Conservation (phyloP, 176 grass and related monocot species). For the Phoenix dactylifera region DNA sequence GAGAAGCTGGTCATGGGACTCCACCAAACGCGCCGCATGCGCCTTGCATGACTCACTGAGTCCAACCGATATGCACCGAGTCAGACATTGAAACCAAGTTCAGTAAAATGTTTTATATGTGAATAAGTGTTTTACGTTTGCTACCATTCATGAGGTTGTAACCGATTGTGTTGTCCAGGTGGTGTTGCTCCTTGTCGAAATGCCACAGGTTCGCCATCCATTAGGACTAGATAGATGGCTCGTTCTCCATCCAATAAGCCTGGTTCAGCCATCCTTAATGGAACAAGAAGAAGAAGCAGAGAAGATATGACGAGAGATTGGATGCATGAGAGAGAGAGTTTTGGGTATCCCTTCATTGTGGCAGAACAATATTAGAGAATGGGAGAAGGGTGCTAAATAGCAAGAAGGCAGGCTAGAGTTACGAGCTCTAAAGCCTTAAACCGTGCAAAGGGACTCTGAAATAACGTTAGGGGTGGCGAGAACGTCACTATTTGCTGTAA, state of each 20-base stretch:
- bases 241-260: slow-evolving; percentile 1
- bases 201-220: slow-evolving; percentile 28
- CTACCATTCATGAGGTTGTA: slow-evolving; percentile 20
- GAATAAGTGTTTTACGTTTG: background rate
- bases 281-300: slow-evolving; percentile 4
- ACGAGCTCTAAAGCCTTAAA: too few relatives aligned
- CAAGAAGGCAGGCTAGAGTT: too few relatives aligned
- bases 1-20: slow-evolving; percentile 38
- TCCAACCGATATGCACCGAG: too few relatives aligned
- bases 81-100: too few relatives aligned
- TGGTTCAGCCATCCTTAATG: background rate
- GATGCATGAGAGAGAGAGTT: too few relatives aligned
- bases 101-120: background rate
- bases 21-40: slow-evolving; percentile 14
- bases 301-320: background rate
- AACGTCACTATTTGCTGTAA: too few relatives aligned
- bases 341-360: too few relatives aligned
- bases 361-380: too few relatives aligned
- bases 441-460: too few relatives aligned
- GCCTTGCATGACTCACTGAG: slow-evolving; percentile 12
- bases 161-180: background rate
- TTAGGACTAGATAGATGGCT: slow-evolving; percentile 27
- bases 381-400: too few relatives aligned
- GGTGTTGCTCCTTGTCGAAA: slow-evolving; percentile 21
- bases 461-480: too few relatives aligned